Evolutionary conservation across 2,329 filamentous ascomycete genomes (phyloP).

Genomic region (Fusarium sp.): DNA sequence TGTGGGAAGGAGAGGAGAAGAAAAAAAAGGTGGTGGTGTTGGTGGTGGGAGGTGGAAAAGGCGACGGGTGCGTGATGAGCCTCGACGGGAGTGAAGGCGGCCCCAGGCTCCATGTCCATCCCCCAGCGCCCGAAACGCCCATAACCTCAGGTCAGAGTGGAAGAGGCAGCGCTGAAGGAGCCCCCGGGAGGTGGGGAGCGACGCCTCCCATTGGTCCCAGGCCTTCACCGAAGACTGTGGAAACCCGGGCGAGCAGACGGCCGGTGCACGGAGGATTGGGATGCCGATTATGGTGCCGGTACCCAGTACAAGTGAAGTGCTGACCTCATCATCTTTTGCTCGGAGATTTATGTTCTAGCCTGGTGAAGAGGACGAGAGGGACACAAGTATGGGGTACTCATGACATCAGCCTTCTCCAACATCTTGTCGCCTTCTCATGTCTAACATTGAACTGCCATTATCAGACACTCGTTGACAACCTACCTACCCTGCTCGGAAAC

Average conservation of each 20-base stretch:
- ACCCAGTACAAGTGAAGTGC: neutral
- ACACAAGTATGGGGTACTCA: neutral
- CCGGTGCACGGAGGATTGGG: constrained; percentile 5
- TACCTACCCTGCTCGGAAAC: neutral
- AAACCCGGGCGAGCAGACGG: neutral
- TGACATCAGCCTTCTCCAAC: constrained; percentile 26
- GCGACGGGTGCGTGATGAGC: constrained; percentile 33
- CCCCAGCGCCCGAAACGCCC: neutral
- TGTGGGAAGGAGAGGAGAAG: neutral
- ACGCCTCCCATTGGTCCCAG: constrained; percentile 38
- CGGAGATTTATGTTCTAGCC: neutral
- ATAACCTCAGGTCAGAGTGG: neutral
- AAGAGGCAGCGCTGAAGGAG: constrained; percentile 9
- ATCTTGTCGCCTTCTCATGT: neutral
- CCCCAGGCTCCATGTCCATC: constrained; percentile 7
- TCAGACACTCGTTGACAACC: neutral
- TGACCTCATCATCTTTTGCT: constrained; percentile 10
- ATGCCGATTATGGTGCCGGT: neutral
- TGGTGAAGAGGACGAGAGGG: neutral
- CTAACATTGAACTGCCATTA: neutral
- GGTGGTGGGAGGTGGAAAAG: constrained; percentile 29
- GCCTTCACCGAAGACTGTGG: constrained; percentile 16
- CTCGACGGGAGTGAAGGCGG: constrained; percentile 27
- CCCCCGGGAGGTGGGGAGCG: constrained; percentile 37
- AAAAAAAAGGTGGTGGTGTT: constrained; percentile 19